Percentiles rank a stretch among this genome's conserved stretches.
Conservation (phyloP, 1,284 basidiomycete species). For the Calocybe gambosa region DNA sequence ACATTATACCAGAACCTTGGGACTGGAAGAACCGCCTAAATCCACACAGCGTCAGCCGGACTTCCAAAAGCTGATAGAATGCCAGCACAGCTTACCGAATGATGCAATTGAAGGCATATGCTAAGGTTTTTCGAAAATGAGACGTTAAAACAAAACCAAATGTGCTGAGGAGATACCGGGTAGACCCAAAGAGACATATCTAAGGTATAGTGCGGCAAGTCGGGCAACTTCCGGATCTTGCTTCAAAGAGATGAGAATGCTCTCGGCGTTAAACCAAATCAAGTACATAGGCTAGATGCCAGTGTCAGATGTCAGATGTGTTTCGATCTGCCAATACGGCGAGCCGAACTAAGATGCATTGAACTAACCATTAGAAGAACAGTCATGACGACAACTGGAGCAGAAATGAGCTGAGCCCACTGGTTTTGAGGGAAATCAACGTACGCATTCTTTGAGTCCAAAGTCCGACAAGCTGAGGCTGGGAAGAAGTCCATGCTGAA, state of each 20-base stretch:
- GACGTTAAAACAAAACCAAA: background rate
- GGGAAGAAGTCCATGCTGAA: constrained; percentile 81
- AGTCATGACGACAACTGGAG: constrained; percentile 5
- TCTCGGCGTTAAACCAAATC: constrained; percentile 81
- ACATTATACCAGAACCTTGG: no score
- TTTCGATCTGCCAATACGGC: background rate
- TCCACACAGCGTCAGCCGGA: no score
- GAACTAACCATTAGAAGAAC: constrained; percentile 5
- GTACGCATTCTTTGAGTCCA: constrained; percentile 86
- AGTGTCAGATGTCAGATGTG: background rate
- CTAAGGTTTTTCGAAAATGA: constrained; percentile 26
- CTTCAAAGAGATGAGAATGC: constrained; percentile 68
- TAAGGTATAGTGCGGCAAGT: constrained; percentile 73
- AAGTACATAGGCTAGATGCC: constrained; percentile 49
- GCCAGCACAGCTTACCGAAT: constrained; percentile 48
- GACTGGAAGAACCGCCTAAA: constrained; percentile 82
- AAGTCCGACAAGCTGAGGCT: constrained; percentile 82
- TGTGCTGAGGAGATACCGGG: constrained; percentile 41
- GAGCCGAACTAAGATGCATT: constrained; percentile 1
- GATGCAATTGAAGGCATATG: constrained; percentile 74
- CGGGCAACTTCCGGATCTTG: constrained; percentile 87
- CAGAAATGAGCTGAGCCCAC: background rate
- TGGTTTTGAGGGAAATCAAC: background rate
- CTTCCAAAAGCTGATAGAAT: no score
- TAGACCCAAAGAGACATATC: constrained; percentile 73